phyloP scores from a whole-genome alignment of 805 yeast genomes.

The Spathaspora hagerdaliae region DNA sequence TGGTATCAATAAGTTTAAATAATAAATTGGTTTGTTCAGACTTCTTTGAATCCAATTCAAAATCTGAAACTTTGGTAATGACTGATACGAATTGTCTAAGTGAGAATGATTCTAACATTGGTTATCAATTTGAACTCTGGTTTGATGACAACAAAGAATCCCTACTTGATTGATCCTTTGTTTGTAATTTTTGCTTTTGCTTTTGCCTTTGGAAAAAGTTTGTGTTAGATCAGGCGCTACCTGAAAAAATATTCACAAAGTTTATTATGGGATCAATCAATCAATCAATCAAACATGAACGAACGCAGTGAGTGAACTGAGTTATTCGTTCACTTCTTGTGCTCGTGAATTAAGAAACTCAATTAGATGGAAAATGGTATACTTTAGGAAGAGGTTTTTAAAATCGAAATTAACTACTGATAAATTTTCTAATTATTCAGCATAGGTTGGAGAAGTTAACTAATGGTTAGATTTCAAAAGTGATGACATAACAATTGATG shows the following conservation, averaged over 20 bases:
- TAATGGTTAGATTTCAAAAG: conserved; percentile 82
- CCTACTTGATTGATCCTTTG: no score
- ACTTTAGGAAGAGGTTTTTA: conserved; percentile 49
- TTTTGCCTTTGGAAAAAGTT: no score
- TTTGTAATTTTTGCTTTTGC: no score
- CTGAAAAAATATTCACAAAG: no score
- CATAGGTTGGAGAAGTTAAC: conserved; percentile 43
- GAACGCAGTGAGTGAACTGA: no score
- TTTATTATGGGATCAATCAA: no score
- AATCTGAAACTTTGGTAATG: conserved; percentile 50
- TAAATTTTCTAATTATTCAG: conserved; percentile 16
- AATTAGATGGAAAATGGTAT: conserved; percentile 72
- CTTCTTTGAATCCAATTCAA: conserved; percentile 14
- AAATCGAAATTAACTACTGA: conserved; percentile 36
- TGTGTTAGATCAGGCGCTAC: no score
- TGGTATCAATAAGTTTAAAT: conserved; percentile 48
- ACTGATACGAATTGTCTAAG: conserved; percentile 47
- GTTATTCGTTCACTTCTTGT: no score
- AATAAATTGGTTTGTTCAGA: conserved; percentile 35
- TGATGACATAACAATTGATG: conserved; percentile 40
- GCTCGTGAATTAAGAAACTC: conserved; percentile 58
- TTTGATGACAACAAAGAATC: no score
- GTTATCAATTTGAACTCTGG: no score
- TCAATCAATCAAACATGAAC: no score
- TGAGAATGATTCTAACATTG: conserved; percentile 18